phyloP scores from a whole-genome alignment of 768 basidiomycete species.

The Podaxis rugospora region DNA sequence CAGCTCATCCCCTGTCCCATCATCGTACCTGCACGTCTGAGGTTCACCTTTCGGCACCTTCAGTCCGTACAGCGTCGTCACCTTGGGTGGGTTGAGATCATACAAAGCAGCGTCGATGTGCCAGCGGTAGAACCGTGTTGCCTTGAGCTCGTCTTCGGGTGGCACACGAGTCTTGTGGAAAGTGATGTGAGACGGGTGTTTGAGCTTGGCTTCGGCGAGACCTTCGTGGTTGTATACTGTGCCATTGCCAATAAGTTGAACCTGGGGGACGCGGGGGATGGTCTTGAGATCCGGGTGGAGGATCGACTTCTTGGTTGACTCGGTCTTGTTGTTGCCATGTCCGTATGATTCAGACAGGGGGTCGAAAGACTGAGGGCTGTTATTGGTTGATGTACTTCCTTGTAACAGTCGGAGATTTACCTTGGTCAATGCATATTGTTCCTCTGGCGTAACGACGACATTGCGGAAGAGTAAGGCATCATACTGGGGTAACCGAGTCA shows the following conservation, averaged over 20 bases:
- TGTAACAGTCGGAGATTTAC: slow-evolving; percentile 25
- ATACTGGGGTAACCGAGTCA: slow-evolving; percentile 40
- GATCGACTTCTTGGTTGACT: slow-evolving; percentile 64
- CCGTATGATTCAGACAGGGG: slow-evolving; percentile 57
- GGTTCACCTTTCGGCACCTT: slow-evolving; percentile 56
- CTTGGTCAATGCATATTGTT: slow-evolving; percentile 82
- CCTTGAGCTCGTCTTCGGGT: slow-evolving; percentile 65
- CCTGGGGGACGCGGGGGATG: slow-evolving; percentile 80
- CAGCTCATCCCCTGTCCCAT: slow-evolving; percentile 80
- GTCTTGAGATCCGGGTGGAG: slow-evolving; percentile 86
- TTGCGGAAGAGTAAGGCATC: slow-evolving; percentile 70
- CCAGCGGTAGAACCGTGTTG: slow-evolving; percentile 87
- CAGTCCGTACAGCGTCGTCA: slow-evolving; percentile 79
- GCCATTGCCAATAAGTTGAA: slow-evolving; percentile 89
- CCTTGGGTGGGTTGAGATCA: slow-evolving; percentile 68
- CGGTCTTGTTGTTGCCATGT: slow-evolving; percentile 83
- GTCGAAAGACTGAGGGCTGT: slow-evolving; percentile 45
- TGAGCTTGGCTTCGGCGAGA: slow-evolving; percentile 72
- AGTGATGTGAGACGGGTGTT: slow-evolving; percentile 79
- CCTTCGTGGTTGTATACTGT: slow-evolving; percentile 76
- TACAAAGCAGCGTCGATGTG: slow-evolving; percentile 87
- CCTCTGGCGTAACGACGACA: slow-evolving; percentile 65
- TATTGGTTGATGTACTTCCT: background rate
- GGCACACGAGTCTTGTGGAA: slow-evolving; percentile 80
- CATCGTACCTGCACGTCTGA: slow-evolving; percentile 74